Base-by-base conservation (phyloP, 2,329 filamentous ascomycete species). In the Aureobasidium melanogenum region DNA sequence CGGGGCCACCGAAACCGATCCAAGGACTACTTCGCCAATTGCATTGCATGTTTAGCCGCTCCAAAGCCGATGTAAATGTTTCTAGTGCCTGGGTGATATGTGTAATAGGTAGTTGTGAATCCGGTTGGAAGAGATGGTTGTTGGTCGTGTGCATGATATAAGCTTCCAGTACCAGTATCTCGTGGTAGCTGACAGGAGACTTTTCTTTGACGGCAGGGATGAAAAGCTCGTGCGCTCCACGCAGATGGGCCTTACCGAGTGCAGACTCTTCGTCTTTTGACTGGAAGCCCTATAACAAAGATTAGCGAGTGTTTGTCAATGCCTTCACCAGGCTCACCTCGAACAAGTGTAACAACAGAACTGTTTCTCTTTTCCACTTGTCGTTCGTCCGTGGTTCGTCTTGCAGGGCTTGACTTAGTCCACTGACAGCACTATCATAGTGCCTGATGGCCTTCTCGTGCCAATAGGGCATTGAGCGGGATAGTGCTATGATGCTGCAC, bases 101-200 rank as follows among this genome's bases (percentile, higher is more conserved):
- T 30, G 64, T 41, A 10, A 63, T 51, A 0, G 65, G 58, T 32
- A 66, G 50, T 38, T 44, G 36, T 14, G 57, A 56, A 17, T 64
- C 59, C 3, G 63, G 54, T 19, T 65, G 64, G 38, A 65, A 63
- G 1, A 67, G 60, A 30, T 51, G 56, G 44, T 67, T 67, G 34
- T 59, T 51, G 12, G 62, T 41, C 6, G 65, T 64, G 10, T 64
- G 62, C 38, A 62, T 50, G 47, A 67, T 65, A 41, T 67, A 67
- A 15, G 47, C 66, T 60, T 66, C 65, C n/a, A 67, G 61, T 1
- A 67, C 59, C 10, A 66, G 38, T 2, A 38, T 44, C n/a, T 65
- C 62, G 28, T 66, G 65, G 6, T 59, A 38, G 32, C 50, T 44
- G 5, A 61, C 32, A 8, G 61, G 60, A 14, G 22, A 7, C 12